Evolutionary conservation across 495 filamentous ascomycete species (phyloP).

Genomic region (Penicilliopsis zonata): DNA sequence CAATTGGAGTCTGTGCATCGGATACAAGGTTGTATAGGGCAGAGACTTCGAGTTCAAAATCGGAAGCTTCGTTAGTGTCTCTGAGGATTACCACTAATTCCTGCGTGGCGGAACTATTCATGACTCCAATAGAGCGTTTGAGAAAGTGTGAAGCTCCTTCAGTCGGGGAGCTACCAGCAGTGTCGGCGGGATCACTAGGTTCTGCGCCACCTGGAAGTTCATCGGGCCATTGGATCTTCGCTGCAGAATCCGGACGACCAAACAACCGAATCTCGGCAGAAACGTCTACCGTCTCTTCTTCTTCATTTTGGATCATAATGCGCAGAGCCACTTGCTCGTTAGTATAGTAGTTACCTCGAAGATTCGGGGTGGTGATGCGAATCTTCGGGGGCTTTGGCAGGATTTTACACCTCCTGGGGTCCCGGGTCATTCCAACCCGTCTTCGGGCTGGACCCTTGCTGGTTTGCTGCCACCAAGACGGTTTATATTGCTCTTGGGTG

Average conservation of each 20-base stretch:
- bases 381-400: conserved; percentile 89
- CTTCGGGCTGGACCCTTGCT: conserved; percentile 22
- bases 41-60: conserved; percentile 59
- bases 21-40: conserved; percentile 66
- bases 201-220: conserved; percentile 17
- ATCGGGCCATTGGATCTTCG: conserved; percentile 35
- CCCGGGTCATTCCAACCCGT: conserved; percentile 26
- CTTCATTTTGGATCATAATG: conserved; percentile 66
- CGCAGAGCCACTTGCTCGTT: conserved; percentile 60
- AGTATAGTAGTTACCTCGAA: conserved; percentile 64
- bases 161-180: conserved; percentile 15
- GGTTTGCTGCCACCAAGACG: conserved; percentile 44
- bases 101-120: conserved; percentile 35
- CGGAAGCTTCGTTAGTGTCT: conserved; percentile 37
- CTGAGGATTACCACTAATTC: conserved; percentile 21
- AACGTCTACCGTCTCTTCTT: conserved; percentile 66
- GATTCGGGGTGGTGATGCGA: conserved; percentile 49
- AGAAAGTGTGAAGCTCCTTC: conserved; percentile 23
- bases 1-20: conserved; percentile 74
- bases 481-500: conserved; percentile 27
- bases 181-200: conserved; percentile 5
- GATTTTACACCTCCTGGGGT: conserved; percentile 44
- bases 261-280: conserved; percentile 55
- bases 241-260: conserved; percentile 42
- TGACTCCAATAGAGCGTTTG: conserved; percentile 23